Evolutionary conservation across 192 early-diverging fungal genomes (phyloP).

Genomic region (Gaertneriomyces sp.): DNA sequence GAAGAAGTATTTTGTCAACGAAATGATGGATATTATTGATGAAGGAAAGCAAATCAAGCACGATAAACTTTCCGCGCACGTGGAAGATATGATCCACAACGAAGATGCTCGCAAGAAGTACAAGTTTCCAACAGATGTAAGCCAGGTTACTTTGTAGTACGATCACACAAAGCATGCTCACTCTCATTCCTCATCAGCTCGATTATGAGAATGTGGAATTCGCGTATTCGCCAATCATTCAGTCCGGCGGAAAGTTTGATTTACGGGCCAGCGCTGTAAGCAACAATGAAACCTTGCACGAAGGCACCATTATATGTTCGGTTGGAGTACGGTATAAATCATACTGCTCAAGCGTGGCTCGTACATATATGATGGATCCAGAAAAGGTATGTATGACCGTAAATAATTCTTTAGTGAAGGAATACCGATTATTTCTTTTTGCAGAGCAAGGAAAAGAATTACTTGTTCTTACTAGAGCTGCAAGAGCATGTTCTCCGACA

Average conservation of each 20-base stretch:
- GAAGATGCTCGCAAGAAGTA: conserved; percentile 65
- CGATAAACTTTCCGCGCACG: conserved; percentile 68
- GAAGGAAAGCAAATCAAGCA: conserved; percentile 83
- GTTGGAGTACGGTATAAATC: conserved; percentile 91
- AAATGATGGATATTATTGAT: conserved; percentile 85
- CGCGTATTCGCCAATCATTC: conserved; percentile 91
- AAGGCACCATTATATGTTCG: conserved; percentile 88
- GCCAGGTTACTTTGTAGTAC: not conserved
- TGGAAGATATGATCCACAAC: conserved; percentile 65
- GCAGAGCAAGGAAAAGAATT: conserved; percentile 84
- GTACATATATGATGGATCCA: conserved; percentile 92
- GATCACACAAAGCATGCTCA: not conserved
- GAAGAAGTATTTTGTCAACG: conserved; percentile 80
- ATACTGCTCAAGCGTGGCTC: conserved; percentile 90
- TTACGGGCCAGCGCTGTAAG: conserved; percentile 76
- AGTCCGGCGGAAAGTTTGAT: conserved; percentile 93
- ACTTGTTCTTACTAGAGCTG: conserved; percentile 82
- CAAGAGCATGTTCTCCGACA: conserved; percentile 69
- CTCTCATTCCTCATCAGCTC: conserved; percentile 19
- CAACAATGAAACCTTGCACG: conserved; percentile 69
- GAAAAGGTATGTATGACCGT: conserved; percentile 51
- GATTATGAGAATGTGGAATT: conserved; percentile 75
- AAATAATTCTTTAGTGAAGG: not conserved
- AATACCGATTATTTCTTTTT: conserved; percentile 9
- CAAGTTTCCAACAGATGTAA: conserved; percentile 66